Base-by-base conservation (phyloP, 2,329 filamentous ascomycete species). In the Escovopsis sp. region DNA sequence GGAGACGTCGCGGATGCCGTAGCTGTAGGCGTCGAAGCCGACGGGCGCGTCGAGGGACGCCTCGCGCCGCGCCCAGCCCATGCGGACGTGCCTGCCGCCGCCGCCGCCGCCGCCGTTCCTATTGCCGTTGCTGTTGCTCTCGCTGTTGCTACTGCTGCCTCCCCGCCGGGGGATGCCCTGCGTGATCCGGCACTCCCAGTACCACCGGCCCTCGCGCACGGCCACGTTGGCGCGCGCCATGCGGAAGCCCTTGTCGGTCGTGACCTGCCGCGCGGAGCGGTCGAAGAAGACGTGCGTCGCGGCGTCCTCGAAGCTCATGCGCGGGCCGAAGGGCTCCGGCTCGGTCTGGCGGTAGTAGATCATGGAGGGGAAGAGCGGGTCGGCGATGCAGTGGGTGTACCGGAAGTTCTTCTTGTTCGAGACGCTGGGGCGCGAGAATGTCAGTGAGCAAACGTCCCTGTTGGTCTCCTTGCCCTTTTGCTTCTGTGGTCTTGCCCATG, bases 281-380 rank as follows among this genome's bases (percentile, higher is more conserved):
- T 86, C 79, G 51, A 94, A 85, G 50, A 79, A 81, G 53, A 94
- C 82, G 52, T 83, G 81, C 9, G 78, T 76, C 25, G 88, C 83
- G 25, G 82, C 79, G 57, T 98, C 90, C 54, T 96, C 88, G 51
- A 90, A 93, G 60, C 81, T 92, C 54, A 98, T 78, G 37, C 86
- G 79, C 4, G 90, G 72, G 23, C 78, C 75, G 49, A 83, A 87
- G 0, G 92, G 90, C 39, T 76, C 76, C 5, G 83, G 74, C 51
- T 96, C 90, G 30, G 85, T 90, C 45, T 85, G 79, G 41, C 87
- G 79, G 58, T 93, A 94, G 63, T 82, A 90, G 48, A 92, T 73
- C 43, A 77, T 86, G 43, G 86, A 84, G 6, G 84, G 78, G 50
- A 94, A 94, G 15, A 72, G 67, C 1, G 86, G 85, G 45, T 94